Conservation (phyloP, 2,329 filamentous ascomycete genomes). For the Fusarium zealandicum region DNA sequence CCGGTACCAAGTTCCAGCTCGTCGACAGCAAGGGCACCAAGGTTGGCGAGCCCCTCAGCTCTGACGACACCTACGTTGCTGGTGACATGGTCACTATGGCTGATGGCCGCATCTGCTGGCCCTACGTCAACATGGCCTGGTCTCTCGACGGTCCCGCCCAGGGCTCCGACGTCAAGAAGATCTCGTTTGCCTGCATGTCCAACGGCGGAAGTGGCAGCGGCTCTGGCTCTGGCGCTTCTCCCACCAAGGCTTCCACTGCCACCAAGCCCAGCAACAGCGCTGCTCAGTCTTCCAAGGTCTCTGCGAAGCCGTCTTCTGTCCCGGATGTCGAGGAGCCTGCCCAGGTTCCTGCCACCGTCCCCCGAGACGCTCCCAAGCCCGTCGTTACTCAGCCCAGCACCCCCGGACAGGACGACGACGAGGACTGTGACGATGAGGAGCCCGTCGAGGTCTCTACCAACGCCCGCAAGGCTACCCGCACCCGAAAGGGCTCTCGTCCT, state of each 20-base stretch:
- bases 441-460: conserved; percentile 6
- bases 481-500: conserved; percentile 5
- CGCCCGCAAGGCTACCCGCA: conserved; percentile 19
- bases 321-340: conserved; percentile 19
- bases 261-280: no score
- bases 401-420: conserved; percentile 5
- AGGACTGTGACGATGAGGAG: conserved; percentile 19
- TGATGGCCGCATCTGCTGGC: conserved; percentile 68
- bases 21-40: conserved; percentile 59
- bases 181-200: conserved; percentile 61
- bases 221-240: conserved; percentile 1
- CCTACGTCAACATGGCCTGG: conserved; percentile 65
- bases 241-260: conserved; percentile 12
- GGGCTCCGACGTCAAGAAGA: conserved; percentile 47
- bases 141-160: conserved; percentile 37
- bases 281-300: conserved; percentile 9
- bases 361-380: conserved; percentile 22
- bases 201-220: conserved; percentile 20
- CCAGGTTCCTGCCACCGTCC: conserved; percentile 5
- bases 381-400: conserved; percentile 1
- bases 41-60: conserved; percentile 58
- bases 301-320: conserved; percentile 11
- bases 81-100: conserved; percentile 68
- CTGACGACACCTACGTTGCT: conserved; percentile 63
- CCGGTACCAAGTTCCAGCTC: conserved; percentile 66